These are phyloP conservation scores for Mariannaea elegans DNA, from an alignment of 2,329 filamentous ascomycete species.

Conservation along the genomic window DNA sequence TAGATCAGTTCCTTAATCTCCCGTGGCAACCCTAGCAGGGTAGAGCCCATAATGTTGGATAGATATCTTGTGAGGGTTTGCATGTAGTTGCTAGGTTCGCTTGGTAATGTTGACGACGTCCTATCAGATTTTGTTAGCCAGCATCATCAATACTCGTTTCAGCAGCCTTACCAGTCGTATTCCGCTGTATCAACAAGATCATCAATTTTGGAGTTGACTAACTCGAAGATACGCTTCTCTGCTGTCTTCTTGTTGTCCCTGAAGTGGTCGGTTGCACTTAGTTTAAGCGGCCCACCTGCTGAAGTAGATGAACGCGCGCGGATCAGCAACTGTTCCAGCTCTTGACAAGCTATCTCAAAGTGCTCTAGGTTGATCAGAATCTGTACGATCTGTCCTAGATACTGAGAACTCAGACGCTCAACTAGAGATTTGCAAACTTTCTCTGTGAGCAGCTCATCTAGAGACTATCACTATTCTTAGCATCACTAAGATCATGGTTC, in stretches of 20 bases:
- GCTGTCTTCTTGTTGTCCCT: constrained; percentile 91
- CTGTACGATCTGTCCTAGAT: constrained; percentile 96
- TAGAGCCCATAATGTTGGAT: constrained; percentile 95
- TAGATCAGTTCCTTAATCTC: constrained; percentile 99
- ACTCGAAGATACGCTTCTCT: constrained; percentile 96
- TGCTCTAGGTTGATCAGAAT: constrained; percentile 98
- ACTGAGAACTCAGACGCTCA: constrained; percentile 88
- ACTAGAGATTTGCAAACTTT: constrained; percentile 93
- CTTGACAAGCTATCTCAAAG: constrained; percentile 91
- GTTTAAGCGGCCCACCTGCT: constrained; percentile 79
- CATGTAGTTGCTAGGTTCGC: constrained; percentile 91
- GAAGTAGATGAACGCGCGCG: constrained; percentile 84
- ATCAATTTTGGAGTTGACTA: constrained; percentile 98
- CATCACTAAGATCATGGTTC: not conserved
- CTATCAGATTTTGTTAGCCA: constrained; percentile 43
- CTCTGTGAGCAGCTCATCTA: constrained; percentile 93
- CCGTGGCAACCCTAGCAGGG: constrained; percentile 88
- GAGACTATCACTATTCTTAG: constrained; percentile 64
- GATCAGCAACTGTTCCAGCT: constrained; percentile 87
- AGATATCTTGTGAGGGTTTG: constrained; percentile 92
- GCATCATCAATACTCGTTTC: not conserved
- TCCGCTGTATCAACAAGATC: constrained; percentile 97
- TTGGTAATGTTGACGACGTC: constrained; percentile 65
- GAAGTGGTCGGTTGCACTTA: constrained; percentile 88
- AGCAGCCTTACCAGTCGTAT: constrained; percentile 79